Evolutionary conservation across 2,329 filamentous ascomycete species (phyloP).

Genomic region (Xylariales sp.): DNA sequence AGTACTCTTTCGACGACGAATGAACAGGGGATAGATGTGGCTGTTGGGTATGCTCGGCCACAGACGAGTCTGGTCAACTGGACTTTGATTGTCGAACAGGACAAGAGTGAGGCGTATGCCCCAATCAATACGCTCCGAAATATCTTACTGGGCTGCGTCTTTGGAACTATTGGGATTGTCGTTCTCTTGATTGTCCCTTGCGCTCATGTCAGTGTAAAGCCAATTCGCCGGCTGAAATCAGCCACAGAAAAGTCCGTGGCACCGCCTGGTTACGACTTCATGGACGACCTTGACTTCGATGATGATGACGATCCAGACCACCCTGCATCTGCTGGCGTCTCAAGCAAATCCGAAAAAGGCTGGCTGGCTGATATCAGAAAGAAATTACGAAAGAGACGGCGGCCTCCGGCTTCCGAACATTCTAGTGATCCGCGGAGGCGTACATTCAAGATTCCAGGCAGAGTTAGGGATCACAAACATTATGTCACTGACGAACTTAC

Average conservation of each 20-base stretch:
- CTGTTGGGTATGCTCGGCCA: conserved; percentile 74
- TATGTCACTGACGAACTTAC: conserved; percentile 79
- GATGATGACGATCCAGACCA: conserved; percentile 30
- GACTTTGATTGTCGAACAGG: conserved; percentile 77
- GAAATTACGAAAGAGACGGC: conserved; percentile 29
- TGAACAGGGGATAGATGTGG: conserved; percentile 64
- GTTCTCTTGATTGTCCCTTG: conserved; percentile 70
- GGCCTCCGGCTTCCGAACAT: conserved; percentile 23
- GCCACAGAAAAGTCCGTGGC: conserved; percentile 71
- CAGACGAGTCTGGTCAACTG: conserved; percentile 69
- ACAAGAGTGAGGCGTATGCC: conserved; percentile 66
- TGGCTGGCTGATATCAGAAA: conserved; percentile 33
- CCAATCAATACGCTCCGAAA: conserved; percentile 72
- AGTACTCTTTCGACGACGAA: conserved; percentile 66
- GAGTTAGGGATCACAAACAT: conserved; percentile 72
- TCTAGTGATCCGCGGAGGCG: conserved; percentile 39
- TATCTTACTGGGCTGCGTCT: conserved; percentile 79
- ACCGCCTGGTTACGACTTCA: conserved; percentile 54
- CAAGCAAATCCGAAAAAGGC: conserved; percentile 37
- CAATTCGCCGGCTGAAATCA: conserved; percentile 69
- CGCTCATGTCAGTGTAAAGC: conserved; percentile 75
- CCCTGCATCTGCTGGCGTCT: conserved; percentile 16
- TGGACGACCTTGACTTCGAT: conserved; percentile 40
- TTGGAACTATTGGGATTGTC: conserved; percentile 72
- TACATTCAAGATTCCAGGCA: conserved; percentile 78